Conservation (phyloP, 2,329 filamentous ascomycete genomes). For the Parastagonospora avenae region DNA sequence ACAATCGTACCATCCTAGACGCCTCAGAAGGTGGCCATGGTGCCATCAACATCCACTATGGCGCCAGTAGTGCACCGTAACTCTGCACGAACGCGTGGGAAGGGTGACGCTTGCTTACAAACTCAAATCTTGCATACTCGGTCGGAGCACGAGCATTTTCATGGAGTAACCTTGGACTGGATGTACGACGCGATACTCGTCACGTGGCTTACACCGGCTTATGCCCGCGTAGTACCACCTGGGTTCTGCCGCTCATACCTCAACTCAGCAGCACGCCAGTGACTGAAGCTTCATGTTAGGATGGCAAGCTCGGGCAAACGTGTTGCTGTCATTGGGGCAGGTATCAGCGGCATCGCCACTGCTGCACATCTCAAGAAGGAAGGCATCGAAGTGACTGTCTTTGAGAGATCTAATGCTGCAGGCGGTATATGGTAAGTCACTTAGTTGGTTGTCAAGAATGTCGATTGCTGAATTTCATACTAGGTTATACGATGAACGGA, state of each 20-base stretch:
- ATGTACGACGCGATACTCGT: no score
- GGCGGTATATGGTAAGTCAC: constrained; percentile 62
- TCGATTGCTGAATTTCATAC: not conserved
- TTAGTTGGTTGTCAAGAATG: not conserved
- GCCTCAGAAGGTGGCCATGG: constrained; percentile 12
- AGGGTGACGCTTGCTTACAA: constrained; percentile 8
- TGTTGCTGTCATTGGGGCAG: constrained; percentile 45
- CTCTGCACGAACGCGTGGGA: not conserved
- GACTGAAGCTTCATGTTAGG: no score
- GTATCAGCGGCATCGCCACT: constrained; percentile 44
- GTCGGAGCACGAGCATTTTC: not conserved
- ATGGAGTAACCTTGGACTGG: not conserved
- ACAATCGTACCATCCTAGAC: not conserved
- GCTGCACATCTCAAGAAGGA: constrained; percentile 43
- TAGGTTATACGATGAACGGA: constrained; percentile 57
- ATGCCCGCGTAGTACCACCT: no score
- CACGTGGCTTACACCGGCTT: no score
- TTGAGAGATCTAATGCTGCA: constrained; percentile 58
- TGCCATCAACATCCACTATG: constrained; percentile 28
- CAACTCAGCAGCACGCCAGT: no score
- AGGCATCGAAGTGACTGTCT: constrained; percentile 57
- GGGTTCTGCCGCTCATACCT: no score
- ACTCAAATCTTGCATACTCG: not conserved
- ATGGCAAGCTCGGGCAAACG: constrained; percentile 20
- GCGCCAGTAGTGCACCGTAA: constrained; percentile 6